A percentile compares a stretch with the other conserved stretches of the same genome.
phyloP scores from a whole-genome alignment of 2,329 filamentous ascomycete genomes.

The Arthrinium puccinioides region DNA sequence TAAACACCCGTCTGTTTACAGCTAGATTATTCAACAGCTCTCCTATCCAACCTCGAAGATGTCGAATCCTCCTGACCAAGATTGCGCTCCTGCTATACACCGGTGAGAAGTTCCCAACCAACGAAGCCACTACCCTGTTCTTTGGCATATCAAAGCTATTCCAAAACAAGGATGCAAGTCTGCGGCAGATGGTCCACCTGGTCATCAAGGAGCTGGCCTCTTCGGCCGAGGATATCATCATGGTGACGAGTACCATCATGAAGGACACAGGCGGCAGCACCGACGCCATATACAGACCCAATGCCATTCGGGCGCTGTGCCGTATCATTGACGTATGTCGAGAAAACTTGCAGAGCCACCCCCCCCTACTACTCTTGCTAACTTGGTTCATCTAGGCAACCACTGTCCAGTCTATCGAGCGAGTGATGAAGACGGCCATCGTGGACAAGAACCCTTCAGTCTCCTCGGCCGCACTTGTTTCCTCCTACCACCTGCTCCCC shows the following conservation, averaged over 20 bases:
- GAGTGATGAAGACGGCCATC: slow-evolving; percentile 97
- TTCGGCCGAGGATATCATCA: slow-evolving; percentile 97
- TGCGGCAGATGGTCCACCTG: slow-evolving; percentile 98
- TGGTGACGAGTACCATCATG: slow-evolving; percentile 99
- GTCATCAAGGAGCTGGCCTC: slow-evolving; percentile 95
- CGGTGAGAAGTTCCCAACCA: slow-evolving; percentile 92
- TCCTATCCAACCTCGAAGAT: slow-evolving; percentile 93
- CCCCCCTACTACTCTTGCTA: neutral
- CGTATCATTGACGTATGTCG: slow-evolving; percentile 84
- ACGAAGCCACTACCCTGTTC: slow-evolving; percentile 96
- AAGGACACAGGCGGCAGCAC: slow-evolving; percentile 96
- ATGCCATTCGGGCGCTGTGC: slow-evolving; percentile 91
- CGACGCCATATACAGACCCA: slow-evolving; percentile 88
- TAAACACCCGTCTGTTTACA: slow-evolving; percentile 31
- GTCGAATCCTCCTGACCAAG: slow-evolving; percentile 94
- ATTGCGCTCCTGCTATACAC: slow-evolving; percentile 94
- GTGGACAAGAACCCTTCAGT: slow-evolving; percentile 98
- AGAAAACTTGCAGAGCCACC: too few species aligned
- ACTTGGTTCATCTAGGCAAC: slow-evolving; percentile 53
- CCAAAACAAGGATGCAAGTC: slow-evolving; percentile 97
- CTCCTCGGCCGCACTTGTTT: slow-evolving; percentile 90
- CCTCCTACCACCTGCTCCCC: slow-evolving; percentile 94
- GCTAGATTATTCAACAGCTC: slow-evolving; percentile 97
- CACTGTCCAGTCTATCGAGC: slow-evolving; percentile 94
- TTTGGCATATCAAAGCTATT: slow-evolving; percentile 99